Evolutionary conservation across 1,284 basidiomycete genomes (phyloP), one percentile per base, ranked within the genome.

Genomic region (Pulveroboletus sp.): DNA sequence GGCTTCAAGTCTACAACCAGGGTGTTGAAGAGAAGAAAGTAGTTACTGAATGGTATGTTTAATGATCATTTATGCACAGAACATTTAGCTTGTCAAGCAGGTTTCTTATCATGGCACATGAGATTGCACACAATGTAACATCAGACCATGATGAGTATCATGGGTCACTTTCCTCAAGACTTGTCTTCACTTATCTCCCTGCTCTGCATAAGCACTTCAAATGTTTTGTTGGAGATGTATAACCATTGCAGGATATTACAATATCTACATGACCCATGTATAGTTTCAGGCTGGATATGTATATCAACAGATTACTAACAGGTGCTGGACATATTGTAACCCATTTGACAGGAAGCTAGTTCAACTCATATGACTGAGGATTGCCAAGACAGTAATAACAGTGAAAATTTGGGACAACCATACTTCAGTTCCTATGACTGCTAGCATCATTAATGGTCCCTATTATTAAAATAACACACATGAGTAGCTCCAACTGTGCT

Each of bases 41-140:
- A 9, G 12, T 61, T 6, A 58, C 33, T 0, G 61, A 62, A 5
- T 62, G 60, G 60, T 62, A 60, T 14, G 63, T 44, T 3, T 2
- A 38, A 8, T 24, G n/a, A 33, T 18, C 3, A 9, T 31, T 24
- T n/a, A 15, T 2, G 5, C 9, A 11, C 15, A 25, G 54, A 9
- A n/a, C 5, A 29, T 11, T 46, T n/a, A 50, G 25, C 33, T 43
- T 15, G 0, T 29, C 25, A 25, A 43, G 47, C 17, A 62, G 65
- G 65, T 66, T 65, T 31, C 66, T 70, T 14, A 60, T 70, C 1
- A 60, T 69, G 49, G 66, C 63, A 0, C 65, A 66, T 2, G 68
- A 66, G 43, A 48, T 66, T 5, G 68, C 65, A 12, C 68, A 66
- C 48, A 66, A 63, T 5, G 39, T 33, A 10, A 49, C 54, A 0